Conservation (phyloP, 2,329 filamentous ascomycete species). For the Aurifilum marmelostoma region DNA sequence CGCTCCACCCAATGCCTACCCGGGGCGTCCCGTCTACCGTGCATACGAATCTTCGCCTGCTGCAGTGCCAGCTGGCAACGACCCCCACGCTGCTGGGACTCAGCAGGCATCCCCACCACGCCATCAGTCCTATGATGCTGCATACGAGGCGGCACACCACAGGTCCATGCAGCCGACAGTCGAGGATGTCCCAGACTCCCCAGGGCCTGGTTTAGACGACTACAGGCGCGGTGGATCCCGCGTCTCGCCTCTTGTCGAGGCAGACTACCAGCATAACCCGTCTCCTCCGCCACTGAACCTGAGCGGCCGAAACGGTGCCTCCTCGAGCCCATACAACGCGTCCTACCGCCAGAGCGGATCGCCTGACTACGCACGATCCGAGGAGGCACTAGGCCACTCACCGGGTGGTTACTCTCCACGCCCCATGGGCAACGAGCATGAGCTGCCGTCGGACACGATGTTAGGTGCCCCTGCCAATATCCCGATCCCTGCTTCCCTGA, state of each 20-base stretch:
- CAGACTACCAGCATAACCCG: slow-evolving; percentile 43
- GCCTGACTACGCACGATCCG: slow-evolving; percentile 35
- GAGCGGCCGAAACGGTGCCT: slow-evolving; percentile 41
- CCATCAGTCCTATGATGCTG: slow-evolving; percentile 56
- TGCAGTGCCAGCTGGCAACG: slow-evolving; percentile 36
- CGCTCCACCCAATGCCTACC: slow-evolving; percentile 49
- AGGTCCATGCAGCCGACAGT: slow-evolving; percentile 64
- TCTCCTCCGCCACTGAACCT: slow-evolving; percentile 52
- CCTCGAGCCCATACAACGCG: slow-evolving; percentile 34
- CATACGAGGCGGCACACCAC: slow-evolving; percentile 48
- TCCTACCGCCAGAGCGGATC: slow-evolving; percentile 37
- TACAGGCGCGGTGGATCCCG: slow-evolving; percentile 36
- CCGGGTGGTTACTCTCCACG: slow-evolving; percentile 40
- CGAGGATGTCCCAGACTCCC: slow-evolving; percentile 65
- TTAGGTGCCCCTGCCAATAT: slow-evolving; percentile 31
- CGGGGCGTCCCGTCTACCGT: slow-evolving; percentile 57
- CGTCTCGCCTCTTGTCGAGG: slow-evolving; percentile 35
- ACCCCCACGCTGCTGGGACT: slow-evolving; percentile 39
- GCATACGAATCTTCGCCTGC: slow-evolving; percentile 53
- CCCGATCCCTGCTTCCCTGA: slow-evolving; percentile 58
- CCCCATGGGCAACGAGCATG: slow-evolving; percentile 34
- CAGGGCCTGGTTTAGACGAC: slow-evolving; percentile 35
- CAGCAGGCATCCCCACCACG: slow-evolving; percentile 44
- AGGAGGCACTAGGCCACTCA: slow-evolving; percentile 33
- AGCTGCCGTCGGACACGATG: slow-evolving; percentile 43